A percentile compares a stretch with the other conserved stretches of the same genome.
phyloP scores from a whole-genome alignment of 306 rosid genomes.

The Malus orientalis region DNA sequence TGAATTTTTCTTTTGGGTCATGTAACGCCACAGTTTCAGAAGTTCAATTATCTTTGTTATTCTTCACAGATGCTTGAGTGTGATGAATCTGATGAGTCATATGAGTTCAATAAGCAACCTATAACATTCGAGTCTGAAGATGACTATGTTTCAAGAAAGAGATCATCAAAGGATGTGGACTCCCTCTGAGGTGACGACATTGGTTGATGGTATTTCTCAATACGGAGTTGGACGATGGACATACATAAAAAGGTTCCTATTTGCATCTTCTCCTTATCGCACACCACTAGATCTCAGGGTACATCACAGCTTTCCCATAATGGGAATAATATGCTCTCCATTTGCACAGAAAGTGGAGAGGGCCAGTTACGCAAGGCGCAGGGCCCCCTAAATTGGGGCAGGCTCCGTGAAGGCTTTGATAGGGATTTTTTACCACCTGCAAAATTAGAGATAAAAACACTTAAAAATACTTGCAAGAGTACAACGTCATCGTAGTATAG shows the following conservation, averaged over 20 bases:
- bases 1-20: background rate
- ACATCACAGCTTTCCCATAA: slow-evolving; percentile 11
- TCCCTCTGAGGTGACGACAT: slow-evolving; percentile 51
- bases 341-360: background rate
- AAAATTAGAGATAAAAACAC: too few relatives aligned
- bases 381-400: background rate
- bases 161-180: slow-evolving; percentile 86
- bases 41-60: background rate
- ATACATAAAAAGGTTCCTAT: slow-evolving; percentile 59
- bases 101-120: slow-evolving; percentile 39
- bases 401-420: background rate
- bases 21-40: background rate
- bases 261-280: slow-evolving; percentile 64
- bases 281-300: slow-evolving; percentile 97
- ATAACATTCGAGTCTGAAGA: slow-evolving; percentile 36
- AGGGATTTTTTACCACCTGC: too few relatives aligned
- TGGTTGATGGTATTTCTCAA: slow-evolving; percentile 92
- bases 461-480: too few relatives aligned
- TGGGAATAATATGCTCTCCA: background rate
- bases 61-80: slow-evolving; percentile 19
- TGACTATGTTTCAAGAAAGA: slow-evolving; percentile 33
- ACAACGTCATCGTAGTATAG: too few relatives aligned
- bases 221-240: slow-evolving; percentile 97
- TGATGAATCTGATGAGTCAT: background rate
- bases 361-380: background rate